Conservation (phyloP, 116 monocot genomes). For the Cymodocea nodosa region DNA sequence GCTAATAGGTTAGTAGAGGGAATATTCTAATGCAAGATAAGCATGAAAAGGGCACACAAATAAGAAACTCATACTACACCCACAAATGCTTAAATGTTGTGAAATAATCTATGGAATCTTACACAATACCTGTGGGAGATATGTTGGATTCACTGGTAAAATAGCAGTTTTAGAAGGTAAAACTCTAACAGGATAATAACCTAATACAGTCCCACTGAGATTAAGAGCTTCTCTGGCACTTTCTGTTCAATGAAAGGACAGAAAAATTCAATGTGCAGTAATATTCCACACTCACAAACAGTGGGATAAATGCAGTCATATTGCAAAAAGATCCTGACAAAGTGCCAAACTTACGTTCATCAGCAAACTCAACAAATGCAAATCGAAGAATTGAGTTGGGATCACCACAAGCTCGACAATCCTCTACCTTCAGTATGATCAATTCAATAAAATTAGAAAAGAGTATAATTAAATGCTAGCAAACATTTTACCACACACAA, state of each 20-base stretch:
- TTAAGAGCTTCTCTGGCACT: constrained; percentile 56
- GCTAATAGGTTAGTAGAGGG: background rate
- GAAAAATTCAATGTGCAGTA: background rate
- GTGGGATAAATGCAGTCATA: too few species aligned
- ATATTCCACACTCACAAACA: background rate
- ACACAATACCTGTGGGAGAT: constrained; percentile 48
- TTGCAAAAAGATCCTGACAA: too few species aligned
- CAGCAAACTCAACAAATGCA: constrained; percentile 25
- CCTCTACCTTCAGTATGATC: constrained; percentile 10
- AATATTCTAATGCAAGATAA: background rate
- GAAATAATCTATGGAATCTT: background rate
- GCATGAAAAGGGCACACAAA: background rate
- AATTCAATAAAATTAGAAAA: background rate
- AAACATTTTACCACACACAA: too few species aligned
- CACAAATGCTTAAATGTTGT: background rate
- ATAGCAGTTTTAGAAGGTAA: constrained; percentile 93
- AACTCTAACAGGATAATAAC: constrained; percentile 74
- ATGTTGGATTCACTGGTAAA: constrained; percentile 81
- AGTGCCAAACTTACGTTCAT: constrained; percentile 11
- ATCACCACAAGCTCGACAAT: constrained; percentile 25
- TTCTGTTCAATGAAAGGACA: constrained; percentile 19
- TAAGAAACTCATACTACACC: background rate
- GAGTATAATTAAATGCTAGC: too few species aligned
- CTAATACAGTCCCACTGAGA: constrained; percentile 62
- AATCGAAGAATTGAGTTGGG: constrained; percentile 23